phyloP scores from a whole-genome alignment of 805 yeast species.

The Zygotorulaspora danielsina region DNA sequence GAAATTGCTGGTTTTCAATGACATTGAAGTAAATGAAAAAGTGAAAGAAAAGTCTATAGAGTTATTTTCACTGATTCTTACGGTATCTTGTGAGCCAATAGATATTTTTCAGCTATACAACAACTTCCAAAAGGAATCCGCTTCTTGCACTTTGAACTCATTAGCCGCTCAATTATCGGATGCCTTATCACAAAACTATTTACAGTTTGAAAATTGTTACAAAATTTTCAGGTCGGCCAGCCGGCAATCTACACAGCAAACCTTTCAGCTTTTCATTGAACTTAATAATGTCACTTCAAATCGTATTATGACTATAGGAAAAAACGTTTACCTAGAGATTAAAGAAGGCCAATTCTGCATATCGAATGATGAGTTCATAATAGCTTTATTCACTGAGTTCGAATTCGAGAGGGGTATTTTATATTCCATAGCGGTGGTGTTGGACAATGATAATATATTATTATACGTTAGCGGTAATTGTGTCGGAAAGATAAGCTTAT shows the following conservation, averaged over 20 bases:
- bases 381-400: constrained; percentile 29
- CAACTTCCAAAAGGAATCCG: constrained; percentile 6
- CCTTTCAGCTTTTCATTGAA: constrained; percentile 32
- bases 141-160: constrained; percentile 14
- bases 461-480: constrained; percentile 25
- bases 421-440: constrained; percentile 20
- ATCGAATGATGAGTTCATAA: constrained; percentile 29
- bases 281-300: constrained; percentile 30
- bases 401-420: constrained; percentile 22
- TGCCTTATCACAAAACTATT: constrained; percentile 22
- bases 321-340: constrained; percentile 27
- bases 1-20: not conserved
- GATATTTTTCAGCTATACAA: constrained; percentile 23
- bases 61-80: constrained; percentile 16
- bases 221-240: constrained; percentile 12
- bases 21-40: not conserved
- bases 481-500: constrained; percentile 21
- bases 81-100: constrained; percentile 17
- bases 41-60: constrained; percentile 16
- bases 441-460: constrained; percentile 14
- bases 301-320: constrained; percentile 28
- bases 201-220: constrained; percentile 33
- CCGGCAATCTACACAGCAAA: constrained; percentile 11
- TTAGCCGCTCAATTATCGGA: constrained; percentile 20
- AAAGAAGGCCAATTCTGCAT: constrained; percentile 28